Base-by-base conservation (phyloP, 176 grass and related monocot genomes). In the Tuctoria greenei region DNA sequence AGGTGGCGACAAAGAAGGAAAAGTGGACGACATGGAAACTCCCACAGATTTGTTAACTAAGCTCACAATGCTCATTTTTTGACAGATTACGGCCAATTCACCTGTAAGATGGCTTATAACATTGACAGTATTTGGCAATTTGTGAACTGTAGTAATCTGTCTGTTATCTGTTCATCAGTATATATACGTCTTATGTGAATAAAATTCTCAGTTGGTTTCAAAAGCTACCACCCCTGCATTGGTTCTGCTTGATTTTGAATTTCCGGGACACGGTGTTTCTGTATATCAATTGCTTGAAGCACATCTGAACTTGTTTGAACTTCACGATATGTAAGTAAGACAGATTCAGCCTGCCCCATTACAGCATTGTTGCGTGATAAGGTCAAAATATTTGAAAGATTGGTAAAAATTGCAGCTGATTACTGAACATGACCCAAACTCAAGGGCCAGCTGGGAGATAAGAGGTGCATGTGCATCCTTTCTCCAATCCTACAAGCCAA, bases 1-100 rank as follows among this genome's bases (percentile, higher is more conserved):
- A 87, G 91, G 37, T 95, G 91, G 89, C 71, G 70, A 27, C 66
- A 58, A 43, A 86, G 88, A 83, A 94, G 91, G 79, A 89, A 77
- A 64, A 20, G n/a, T 20, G 77, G 52, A 21, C 49, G 79, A 3
- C 86, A 69, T 15, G 64, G 81, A 77, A 75, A 66, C 3, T 74
- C 69, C 5, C 80, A 63, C 54, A 79, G 86, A 83, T 17, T 43
- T 56, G 46, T 67, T 67, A 44, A 67, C 41, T 87, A 38, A 83
- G 20, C 34, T 74, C 8, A 15, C 1, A 71, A 40, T 56, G 28
- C 2, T 72, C 38, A 36, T 52, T 66, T 61, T 28, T 37, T 45
- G 58, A 8, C 7, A 40, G 10, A 45, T 0, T 42, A 47, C 31
- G 35, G 25, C 39, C 20, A 58, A 25, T 34, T 64, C 51, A 73